Base-by-base conservation (phyloP, 2,329 filamentous ascomycete species). In the Xylaria sp. region DNA sequence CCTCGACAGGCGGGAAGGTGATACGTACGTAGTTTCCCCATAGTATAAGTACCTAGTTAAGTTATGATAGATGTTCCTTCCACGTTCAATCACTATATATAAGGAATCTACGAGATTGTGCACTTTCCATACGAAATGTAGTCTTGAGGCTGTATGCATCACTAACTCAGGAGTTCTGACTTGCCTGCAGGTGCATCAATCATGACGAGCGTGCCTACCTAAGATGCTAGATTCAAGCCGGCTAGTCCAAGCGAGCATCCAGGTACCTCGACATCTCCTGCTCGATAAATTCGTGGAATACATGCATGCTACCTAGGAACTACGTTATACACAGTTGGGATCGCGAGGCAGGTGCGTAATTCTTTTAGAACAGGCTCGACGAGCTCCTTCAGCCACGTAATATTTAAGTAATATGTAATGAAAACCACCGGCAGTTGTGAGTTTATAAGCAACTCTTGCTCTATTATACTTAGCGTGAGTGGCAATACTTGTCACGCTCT, bases 31-130 rank as follows among this genome's bases (percentile, higher is more conserved):
- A 44, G 42, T 33, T 26, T 15, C 44, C 38, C 20, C 33, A 56
- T 38, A 23, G 13, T 13, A 10, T 36, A 20, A 23, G 23, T 23
- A n/a, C n/a, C n/a, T n/a, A 23, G 31, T 20, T 23, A 13, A 23
- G 17, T n/a, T 38, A 56, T 23, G 4, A 46, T 26, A 53, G 33
- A 23, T 6, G 62, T 44, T 20, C 62, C 56, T 65, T 53, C 46
- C 46, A n/a, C 40, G 36, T 5, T 54, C 6, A 17, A 31, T 49
- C 26, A n/a, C 28, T 26, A 11, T 31, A 11, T 6, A 15, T 15
- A 11, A 46, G 23, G 15, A 15, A 20, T n/a, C 31, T 33, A 38
- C n/a, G 23, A 56, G 51, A 36, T 20, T 15, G 26, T 13, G 51
- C 28, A n/a, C 51, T 31, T 58, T 6, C 56, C 38, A 26, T 56